Conservation (phyloP, 495 filamentous ascomycete species). For the Hypoxylon subgilvum region DNA sequence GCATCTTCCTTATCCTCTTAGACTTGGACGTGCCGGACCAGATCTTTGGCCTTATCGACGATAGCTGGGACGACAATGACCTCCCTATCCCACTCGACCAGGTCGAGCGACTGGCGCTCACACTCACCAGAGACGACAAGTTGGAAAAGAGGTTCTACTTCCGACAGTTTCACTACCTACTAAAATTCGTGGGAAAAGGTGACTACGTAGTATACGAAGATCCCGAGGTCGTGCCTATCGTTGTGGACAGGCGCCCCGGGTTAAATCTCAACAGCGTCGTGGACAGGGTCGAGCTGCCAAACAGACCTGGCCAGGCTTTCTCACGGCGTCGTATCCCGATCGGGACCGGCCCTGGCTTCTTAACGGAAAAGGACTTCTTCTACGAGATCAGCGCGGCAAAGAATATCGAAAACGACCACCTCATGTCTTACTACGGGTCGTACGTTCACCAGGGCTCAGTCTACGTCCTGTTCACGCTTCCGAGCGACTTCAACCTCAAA, state of each 20-base stretch:
- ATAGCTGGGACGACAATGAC: slow-evolving; percentile 87
- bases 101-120: slow-evolving; percentile 70
- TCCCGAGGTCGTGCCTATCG: slow-evolving; percentile 80
- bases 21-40: slow-evolving; percentile 81
- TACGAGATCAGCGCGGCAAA: slow-evolving; percentile 68
- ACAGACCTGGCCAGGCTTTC: slow-evolving; percentile 64
- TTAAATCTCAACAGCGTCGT: slow-evolving; percentile 56
- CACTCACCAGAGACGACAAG: slow-evolving; percentile 62
- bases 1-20: slow-evolving; percentile 81
- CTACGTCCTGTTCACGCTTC: slow-evolving; percentile 78
- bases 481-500: slow-evolving; percentile 76
- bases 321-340: slow-evolving; percentile 75
- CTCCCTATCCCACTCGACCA: slow-evolving; percentile 78
- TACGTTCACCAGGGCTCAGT: slow-evolving; percentile 75
- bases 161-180: slow-evolving; percentile 80
- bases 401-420: slow-evolving; percentile 74
- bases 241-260: slow-evolving; percentile 65
- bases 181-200: slow-evolving; percentile 72
- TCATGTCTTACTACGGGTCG: slow-evolving; percentile 80
- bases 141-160: slow-evolving; percentile 78
- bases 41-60: slow-evolving; percentile 85
- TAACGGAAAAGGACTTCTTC: slow-evolving; percentile 70
- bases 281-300: slow-evolving; percentile 72
- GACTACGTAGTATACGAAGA: slow-evolving; percentile 74
- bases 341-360: slow-evolving; percentile 61